Evolutionary conservation across 345 rosid species (phyloP), one percentile per base, ranked within the genome.

Genomic region (Sisymbrium irio): DNA sequence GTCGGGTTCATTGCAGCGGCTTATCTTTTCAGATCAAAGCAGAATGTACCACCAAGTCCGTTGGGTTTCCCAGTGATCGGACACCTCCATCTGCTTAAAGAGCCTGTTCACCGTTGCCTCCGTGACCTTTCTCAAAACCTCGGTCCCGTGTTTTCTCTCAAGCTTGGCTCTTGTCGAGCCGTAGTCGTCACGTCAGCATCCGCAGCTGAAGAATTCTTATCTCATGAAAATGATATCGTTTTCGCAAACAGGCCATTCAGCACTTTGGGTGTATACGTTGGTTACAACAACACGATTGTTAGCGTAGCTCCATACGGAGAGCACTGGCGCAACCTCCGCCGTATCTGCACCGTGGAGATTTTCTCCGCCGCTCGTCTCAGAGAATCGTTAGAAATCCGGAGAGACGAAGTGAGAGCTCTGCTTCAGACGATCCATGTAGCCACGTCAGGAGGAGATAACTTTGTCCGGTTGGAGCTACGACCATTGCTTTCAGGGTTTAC

Each of bases 271-370:
- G 61, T 71, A 35, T 25, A 65, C 62, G 25, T 82, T 0, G 76
- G n/a, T 20, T 85, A 85, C 76, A 79, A 79, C 75, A 17, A 79
- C 76, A 78, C 83, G 53, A 46, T 73, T 4, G 1, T 83, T 1
- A 46, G 18, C 6, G 0, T 17, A 11, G 54, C 83, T 7, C 65
- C 84, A 5, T 84, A 86, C 56, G 87, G 87, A 0, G 78, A 78
- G 35, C 82, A 81, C 45, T 86, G 91, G 88, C 80, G 91, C 18
- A 80, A 79, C 68, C 87, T 81, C 0, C 86, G 86, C 2, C 82
- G 85, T 49, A 65, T 83, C 11, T 33, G 79, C 27, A 30, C 84
- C 12, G 2, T 60, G 1, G 80, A 83, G 19, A 66, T 87, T 33
- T 77, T 83, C 68, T 78, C 85, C 6, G 1, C 75, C 0, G 61